These are phyloP conservation scores for Mortierella sp. DNA, from an alignment of 371 early-diverging fungal genomes.

Conservation along the genomic window DNA sequence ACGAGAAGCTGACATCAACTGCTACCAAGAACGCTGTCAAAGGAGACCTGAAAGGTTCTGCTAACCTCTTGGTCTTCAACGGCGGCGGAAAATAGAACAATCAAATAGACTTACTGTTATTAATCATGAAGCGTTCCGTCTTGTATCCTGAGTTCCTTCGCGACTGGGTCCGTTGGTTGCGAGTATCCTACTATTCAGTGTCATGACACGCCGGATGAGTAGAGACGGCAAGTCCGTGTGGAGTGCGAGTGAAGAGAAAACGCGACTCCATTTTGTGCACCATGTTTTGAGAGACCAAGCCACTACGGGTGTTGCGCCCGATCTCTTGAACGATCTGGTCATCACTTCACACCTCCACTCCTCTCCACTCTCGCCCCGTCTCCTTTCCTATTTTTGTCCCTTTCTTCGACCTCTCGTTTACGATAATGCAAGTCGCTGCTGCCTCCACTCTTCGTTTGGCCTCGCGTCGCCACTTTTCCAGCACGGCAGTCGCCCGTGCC, in stretches of 20 bases:
- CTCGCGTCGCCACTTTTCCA: constrained; percentile 49
- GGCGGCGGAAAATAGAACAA: constrained; percentile 36
- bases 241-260: no score
- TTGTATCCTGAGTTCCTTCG: no score
- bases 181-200: no score
- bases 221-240: no score
- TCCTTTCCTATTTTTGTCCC: constrained; percentile 1
- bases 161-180: no score
- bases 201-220: no score
- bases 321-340: no score
- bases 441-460: constrained; percentile 38
- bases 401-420: background rate
- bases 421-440: constrained; percentile 51
- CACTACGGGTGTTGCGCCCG: background rate
- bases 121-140: no score
- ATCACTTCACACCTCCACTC: background rate
- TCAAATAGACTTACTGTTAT: background rate
- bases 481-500: constrained; percentile 42
- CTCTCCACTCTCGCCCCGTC: background rate
- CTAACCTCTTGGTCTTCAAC: constrained; percentile 53
- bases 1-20: constrained; percentile 20
- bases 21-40: constrained; percentile 37
- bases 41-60: constrained; percentile 24
- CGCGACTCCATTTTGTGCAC: background rate
- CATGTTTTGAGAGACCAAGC: background rate